These are phyloP conservation scores for Thalassiosira hispida DNA, from an alignment of 352 stramenopile genomes.

Conservation along the genomic window DNA sequence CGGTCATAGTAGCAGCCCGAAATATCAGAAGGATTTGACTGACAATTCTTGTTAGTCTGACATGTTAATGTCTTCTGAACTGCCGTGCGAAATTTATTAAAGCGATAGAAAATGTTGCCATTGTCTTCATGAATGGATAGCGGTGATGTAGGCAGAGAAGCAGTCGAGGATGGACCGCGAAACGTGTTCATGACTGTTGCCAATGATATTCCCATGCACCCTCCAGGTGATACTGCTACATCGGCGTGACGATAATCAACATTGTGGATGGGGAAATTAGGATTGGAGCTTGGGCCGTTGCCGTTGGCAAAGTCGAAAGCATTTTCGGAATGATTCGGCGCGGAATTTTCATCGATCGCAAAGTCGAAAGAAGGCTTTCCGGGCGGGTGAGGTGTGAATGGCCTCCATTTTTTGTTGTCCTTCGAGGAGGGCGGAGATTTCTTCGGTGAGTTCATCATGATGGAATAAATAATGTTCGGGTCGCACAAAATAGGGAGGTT, in stretches of 20 bases:
- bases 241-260: not conserved
- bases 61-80: conserved; percentile 30
- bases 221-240: not conserved
- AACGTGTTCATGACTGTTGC: conserved; percentile 18
- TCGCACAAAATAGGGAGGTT: not conserved
- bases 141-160: conserved; percentile 5
- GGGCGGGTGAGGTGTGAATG: conserved; percentile 17
- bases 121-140: not conserved
- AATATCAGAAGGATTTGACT: not conserved
- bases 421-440: not conserved
- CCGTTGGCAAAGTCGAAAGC: conserved; percentile 1
- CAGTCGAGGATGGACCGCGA: not conserved
- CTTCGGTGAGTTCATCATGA: not conserved
- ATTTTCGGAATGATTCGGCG: conserved; percentile 6
- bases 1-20: not conserved
- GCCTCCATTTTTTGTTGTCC: not conserved
- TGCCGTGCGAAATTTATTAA: conserved; percentile 10
- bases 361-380: not conserved
- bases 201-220: conserved; percentile 43
- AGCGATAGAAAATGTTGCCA: conserved; percentile 4
- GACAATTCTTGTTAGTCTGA: not conserved
- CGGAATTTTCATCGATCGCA: not conserved
- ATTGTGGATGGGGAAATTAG: conserved; percentile 10
- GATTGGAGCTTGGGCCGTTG: not conserved
- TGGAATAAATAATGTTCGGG: not conserved